phyloP scores from a whole-genome alignment of 192 early-diverging fungal species.

The Mortierella antarctica region DNA sequence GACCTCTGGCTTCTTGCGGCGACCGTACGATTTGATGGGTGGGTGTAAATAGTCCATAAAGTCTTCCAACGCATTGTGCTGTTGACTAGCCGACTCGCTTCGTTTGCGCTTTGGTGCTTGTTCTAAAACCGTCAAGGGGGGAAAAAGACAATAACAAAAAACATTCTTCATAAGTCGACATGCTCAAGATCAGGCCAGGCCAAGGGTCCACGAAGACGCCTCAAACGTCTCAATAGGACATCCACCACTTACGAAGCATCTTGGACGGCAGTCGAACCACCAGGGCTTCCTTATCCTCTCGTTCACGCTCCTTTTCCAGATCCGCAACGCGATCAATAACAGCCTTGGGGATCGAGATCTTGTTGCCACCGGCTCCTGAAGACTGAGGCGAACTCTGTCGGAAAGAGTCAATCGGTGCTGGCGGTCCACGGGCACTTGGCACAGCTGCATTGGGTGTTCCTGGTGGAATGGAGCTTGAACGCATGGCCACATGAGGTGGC shows the following conservation, averaged over 20 bases:
- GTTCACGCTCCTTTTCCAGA: conserved; percentile 36
- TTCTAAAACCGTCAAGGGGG: neutral
- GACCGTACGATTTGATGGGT: conserved; percentile 60
- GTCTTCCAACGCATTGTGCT: conserved; percentile 39
- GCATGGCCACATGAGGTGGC: conserved; percentile 19
- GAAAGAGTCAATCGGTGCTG: conserved; percentile 17
- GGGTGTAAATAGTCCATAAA: conserved; percentile 53
- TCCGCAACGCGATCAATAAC: conserved; percentile 48
- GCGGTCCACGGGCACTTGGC: neutral
- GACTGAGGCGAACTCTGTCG: conserved; percentile 39
- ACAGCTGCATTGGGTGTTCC: conserved; percentile 4
- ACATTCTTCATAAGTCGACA: no score
- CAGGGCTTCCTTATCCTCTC: conserved; percentile 49
- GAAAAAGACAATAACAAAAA: neutral
- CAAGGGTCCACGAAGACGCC: no score
- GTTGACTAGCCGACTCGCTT: conserved; percentile 41
- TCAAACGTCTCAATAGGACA: neutral
- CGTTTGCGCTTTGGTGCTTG: conserved; percentile 43
- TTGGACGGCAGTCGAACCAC: conserved; percentile 39
- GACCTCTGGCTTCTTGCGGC: conserved; percentile 60
- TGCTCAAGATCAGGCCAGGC: no score
- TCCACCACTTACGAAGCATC: conserved; percentile 38
- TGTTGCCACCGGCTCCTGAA: conserved; percentile 14
- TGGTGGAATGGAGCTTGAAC: conserved; percentile 28
- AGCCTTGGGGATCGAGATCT: conserved; percentile 52